Percentiles rank a stretch among this genome's conserved stretches.
Evolutionary conservation across 805 yeast genomes (phyloP).

Genomic region (Cyberlindnera japonica): DNA sequence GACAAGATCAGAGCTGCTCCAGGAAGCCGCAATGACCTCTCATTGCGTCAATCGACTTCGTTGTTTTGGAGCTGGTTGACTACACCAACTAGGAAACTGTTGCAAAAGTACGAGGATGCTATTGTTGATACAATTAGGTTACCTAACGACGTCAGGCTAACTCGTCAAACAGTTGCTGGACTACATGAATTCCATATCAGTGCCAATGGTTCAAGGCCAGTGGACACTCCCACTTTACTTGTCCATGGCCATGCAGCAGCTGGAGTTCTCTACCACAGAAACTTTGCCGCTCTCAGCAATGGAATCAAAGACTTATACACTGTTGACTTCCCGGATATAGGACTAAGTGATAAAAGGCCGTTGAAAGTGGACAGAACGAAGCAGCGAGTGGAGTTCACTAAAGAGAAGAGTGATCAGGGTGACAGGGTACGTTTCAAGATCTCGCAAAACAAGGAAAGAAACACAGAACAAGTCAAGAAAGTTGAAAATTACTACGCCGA

Average conservation of each 20-base stretch:
- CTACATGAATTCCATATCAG: constrained; percentile 26
- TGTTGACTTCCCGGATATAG: constrained; percentile 70
- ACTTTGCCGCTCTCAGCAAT: constrained; percentile 48
- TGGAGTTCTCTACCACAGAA: constrained; percentile 73
- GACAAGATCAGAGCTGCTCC: constrained; percentile 16
- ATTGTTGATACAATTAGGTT: constrained; percentile 14
- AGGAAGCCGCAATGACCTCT: constrained; percentile 14
- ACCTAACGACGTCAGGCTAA: constrained; percentile 10
- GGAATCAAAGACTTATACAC: constrained; percentile 59
- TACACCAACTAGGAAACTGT: constrained; percentile 9
- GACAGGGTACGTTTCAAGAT: constrained; percentile 11
- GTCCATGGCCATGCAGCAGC: constrained; percentile 96
- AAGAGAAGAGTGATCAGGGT: constrained; percentile 5
- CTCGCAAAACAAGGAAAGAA: constrained; percentile 19
- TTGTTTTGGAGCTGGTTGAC: constrained; percentile 22
- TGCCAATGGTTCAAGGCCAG: constrained; percentile 15
- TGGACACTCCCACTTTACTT: constrained; percentile 43
- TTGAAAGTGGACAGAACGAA: constrained; percentile 20
- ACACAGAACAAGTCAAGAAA: constrained; percentile 26
- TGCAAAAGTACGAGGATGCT: constrained; percentile 20
- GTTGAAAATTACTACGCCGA: constrained; percentile 56
- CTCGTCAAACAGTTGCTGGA: constrained; percentile 15
- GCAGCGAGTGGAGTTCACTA: constrained; percentile 16
- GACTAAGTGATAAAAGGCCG: constrained; percentile 41
- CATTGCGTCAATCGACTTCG: constrained; percentile 11